Base-by-base conservation (phyloP, 805 yeast genomes). In the Metschnikowia cerradonensis region DNA sequence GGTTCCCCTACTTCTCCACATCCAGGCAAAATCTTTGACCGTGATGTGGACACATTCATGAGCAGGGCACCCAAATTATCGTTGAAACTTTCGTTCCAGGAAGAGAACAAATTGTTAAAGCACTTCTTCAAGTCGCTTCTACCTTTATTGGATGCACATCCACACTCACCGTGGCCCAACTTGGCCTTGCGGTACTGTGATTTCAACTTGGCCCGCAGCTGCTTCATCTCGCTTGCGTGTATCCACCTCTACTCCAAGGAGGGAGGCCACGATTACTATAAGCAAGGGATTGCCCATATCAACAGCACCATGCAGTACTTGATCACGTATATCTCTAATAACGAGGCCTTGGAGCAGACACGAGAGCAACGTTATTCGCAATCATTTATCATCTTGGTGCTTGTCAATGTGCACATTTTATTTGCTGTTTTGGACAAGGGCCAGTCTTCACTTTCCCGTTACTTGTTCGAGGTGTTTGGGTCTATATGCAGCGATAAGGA, bases 161-260 rank as follows among this genome's bases (percentile, higher is more conserved):
- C 84, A 0, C 76, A 77, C 39, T 70, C 82, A 1, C 84, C 84
- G 3, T 79, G 84, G 84, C 85, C 85, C 0, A 80, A 79, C 51
- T 61, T 81, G 50, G 82, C 83, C 40, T 65, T 81, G 52, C 73
- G 76, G 47, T 80, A 80, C 58, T 80, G 84, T 56, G 82, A 80
- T 57, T 73, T 78, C 54, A 81, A 80, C 55, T 73, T 81, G 42
- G 84, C 84, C 0, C 68, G 81, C 49, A 76, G 82, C 53, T 81
- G 85, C 53, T 80, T 81, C 55, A 72, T 81, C 19, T 79, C 83
- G 2, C 60, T 81, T 15, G 77, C 82, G 10, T 80, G 83, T 43
- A 79, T 80, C 35, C 84, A 81, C 59, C 64, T 81, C n/a, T 80
- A 78, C 57, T 73, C 78, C 44, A 51, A 64, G 32, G 72, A 72